Percentiles rank a stretch among this genome's conserved stretches.
phyloP scores from a whole-genome alignment of 2,329 filamentous ascomycete species.

The Calonectria pseudoreteaudii region DNA sequence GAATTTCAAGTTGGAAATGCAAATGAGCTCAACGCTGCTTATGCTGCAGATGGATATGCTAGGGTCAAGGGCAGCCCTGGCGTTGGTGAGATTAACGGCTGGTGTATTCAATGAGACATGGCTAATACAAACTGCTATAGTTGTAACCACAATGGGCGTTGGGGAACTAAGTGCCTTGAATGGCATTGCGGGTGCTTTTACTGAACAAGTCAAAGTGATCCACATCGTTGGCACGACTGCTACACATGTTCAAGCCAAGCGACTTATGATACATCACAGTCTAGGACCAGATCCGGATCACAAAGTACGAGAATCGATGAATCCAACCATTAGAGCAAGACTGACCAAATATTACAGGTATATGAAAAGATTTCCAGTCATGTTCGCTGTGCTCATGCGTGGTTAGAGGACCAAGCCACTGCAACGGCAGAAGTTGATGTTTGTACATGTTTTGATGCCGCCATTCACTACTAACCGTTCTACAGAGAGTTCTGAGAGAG shows the following conservation, averaged over 20 bases:
- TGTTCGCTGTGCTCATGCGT: conserved; percentile 21
- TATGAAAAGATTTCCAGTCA: conserved; percentile 22
- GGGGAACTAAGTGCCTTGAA: conserved; percentile 25
- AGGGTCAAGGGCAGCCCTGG: conserved; percentile 22
- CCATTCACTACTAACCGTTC: not conserved
- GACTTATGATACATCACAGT: conserved; percentile 25
- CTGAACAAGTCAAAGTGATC: conserved; percentile 26
- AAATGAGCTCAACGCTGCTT: conserved; percentile 26
- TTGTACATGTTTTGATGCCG: not conserved
- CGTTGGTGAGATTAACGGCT: not conserved
- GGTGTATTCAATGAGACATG: no score
- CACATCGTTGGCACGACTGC: conserved; percentile 26
- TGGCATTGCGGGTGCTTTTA: conserved; percentile 23
- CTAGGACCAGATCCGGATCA: conserved; percentile 21
- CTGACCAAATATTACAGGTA: not conserved
- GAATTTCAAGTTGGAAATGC: conserved; percentile 19
- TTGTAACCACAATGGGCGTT: conserved; percentile 26
- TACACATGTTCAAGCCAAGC: conserved; percentile 15
- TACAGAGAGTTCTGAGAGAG: conserved; percentile 14
- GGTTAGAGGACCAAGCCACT: conserved; percentile 16
- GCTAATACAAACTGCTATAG: not conserved
- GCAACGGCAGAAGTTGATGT: conserved; percentile 19
- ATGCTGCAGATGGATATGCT: conserved; percentile 29
- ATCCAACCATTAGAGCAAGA: no score
- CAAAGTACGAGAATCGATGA: not conserved